These are phyloP conservation scores for Houttuynia cordata DNA, from an alignment of 164 flowering plant species.

Conservation along the genomic window DNA sequence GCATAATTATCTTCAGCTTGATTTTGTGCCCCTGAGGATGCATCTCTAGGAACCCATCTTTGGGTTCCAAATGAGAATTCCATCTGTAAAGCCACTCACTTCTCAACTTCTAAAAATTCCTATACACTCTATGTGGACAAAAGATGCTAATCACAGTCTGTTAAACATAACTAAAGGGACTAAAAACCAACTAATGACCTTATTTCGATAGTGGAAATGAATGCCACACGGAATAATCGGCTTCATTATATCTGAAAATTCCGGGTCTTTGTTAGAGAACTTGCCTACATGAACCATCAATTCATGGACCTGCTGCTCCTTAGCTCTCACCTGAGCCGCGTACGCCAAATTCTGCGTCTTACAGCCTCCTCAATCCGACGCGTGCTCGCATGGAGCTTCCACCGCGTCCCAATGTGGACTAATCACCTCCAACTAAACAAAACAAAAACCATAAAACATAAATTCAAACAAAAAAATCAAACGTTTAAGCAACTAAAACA, in stretches of 20 bases:
- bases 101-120: background rate
- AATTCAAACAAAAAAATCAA: background rate
- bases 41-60: slow-evolving; percentile 60
- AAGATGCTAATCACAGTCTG: background rate
- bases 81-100: slow-evolving; percentile 47
- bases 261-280: slow-evolving; percentile 43
- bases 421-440: slow-evolving; percentile 40
- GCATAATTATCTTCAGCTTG: slow-evolving; percentile 32
- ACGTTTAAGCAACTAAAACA: background rate
- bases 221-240: slow-evolving; percentile 89
- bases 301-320: slow-evolving; percentile 80
- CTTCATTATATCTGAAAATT: slow-evolving; percentile 40
- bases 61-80: slow-evolving; percentile 83
- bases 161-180: background rate
- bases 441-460: background rate
- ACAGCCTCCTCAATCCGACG: slow-evolving; percentile 88
- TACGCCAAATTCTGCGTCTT: slow-evolving; percentile 77
- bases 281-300: slow-evolving; percentile 68
- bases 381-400: slow-evolving; percentile 88
- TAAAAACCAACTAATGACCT: slow-evolving; percentile 33
- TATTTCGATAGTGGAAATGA: slow-evolving; percentile 84
- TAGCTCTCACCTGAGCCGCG: slow-evolving; percentile 78
- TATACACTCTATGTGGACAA: background rate
- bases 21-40: slow-evolving; percentile 21
- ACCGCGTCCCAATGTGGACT: slow-evolving; percentile 65